These are phyloP conservation scores for Backusella morwellensis DNA, from an alignment of 192 early-diverging fungal genomes.

Conservation along the genomic window DNA sequence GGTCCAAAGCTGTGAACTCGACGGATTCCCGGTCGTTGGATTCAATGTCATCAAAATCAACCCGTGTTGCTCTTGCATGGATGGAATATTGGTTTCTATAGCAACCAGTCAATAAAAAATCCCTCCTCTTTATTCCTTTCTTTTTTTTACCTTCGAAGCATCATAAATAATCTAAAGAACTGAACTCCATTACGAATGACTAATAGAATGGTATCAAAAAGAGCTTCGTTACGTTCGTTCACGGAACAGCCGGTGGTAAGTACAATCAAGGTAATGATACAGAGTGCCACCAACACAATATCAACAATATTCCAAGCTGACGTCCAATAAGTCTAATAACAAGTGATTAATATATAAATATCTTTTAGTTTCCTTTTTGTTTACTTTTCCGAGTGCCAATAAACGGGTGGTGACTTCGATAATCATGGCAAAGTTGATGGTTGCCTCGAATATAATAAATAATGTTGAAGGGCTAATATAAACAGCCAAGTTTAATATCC, in stretches of 20 bases:
- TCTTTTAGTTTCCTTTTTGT: not conserved
- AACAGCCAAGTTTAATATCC: not conserved
- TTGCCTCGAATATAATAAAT: slow-evolving; percentile 69
- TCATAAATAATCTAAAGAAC: slow-evolving; percentile 63
- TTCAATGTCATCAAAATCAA: slow-evolving; percentile 31
- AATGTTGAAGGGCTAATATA: slow-evolving; percentile 55
- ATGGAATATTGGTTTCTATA: slow-evolving; percentile 32
- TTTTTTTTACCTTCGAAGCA: slow-evolving; percentile 58
- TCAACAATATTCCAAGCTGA: slow-evolving; percentile 77
- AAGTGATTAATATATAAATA: not conserved
- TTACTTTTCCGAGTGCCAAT: slow-evolving; percentile 62
- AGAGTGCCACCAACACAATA: slow-evolving; percentile 65
- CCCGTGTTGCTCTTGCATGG: slow-evolving; percentile 21
- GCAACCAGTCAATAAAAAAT: not conserved
- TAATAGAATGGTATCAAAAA: slow-evolving; percentile 68
- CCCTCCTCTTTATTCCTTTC: not conserved
- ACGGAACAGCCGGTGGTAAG: slow-evolving; percentile 66
- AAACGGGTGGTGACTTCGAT: slow-evolving; percentile 65
- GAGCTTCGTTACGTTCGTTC: slow-evolving; percentile 60
- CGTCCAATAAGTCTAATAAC: slow-evolving; percentile 50
- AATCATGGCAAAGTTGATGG: slow-evolving; percentile 76
- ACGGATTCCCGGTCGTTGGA: not conserved
- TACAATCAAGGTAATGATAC: slow-evolving; percentile 65
- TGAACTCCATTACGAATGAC: slow-evolving; percentile 75
- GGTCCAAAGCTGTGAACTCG: slow-evolving; percentile 15